Percentiles rank a stretch among this genome's conserved stretches.
Evolutionary conservation across 768 basidiomycete species (phyloP).

Genomic region (Sistotremastrum niveocremeum): DNA sequence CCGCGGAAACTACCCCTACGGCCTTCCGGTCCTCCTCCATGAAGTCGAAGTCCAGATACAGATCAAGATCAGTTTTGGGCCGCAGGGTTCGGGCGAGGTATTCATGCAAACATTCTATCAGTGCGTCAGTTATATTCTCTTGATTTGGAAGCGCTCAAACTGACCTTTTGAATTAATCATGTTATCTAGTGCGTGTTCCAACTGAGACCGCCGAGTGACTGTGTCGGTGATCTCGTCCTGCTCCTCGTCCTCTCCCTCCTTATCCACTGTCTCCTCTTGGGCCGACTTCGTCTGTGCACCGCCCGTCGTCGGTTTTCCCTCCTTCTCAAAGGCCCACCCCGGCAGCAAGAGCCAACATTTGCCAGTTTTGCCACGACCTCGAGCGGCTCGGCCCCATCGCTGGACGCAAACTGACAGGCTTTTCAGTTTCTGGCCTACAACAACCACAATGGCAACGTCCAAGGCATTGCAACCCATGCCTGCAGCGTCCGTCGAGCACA

Average conservation of each 20-base stretch:
- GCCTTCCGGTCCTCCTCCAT: not conserved
- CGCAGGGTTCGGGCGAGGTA: slow-evolving; percentile 4
- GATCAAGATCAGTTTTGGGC: slow-evolving; percentile 2
- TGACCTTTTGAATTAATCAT: slow-evolving; percentile 7
- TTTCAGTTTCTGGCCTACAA: no score
- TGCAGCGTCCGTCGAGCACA: slow-evolving; percentile 13
- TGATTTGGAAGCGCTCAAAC: not conserved
- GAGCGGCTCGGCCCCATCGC: slow-evolving; percentile 6
- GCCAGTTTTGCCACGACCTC: not conserved
- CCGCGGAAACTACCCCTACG: slow-evolving; percentile 1
- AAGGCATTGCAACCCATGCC: slow-evolving; percentile 13
- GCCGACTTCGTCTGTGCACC: not conserved
- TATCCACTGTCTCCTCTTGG: no score
- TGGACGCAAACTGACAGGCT: not conserved
- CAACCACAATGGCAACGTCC: no score
- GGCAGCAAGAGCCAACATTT: slow-evolving; percentile 7
- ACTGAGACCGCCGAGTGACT: not conserved
- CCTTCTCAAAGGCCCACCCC: slow-evolving; percentile 8
- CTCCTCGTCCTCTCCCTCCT: not conserved
- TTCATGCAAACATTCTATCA: slow-evolving; percentile 7
- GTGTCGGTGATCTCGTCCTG: slow-evolving; percentile 1
- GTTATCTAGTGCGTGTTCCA: slow-evolving; percentile 4
- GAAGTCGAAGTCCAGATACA: not conserved
- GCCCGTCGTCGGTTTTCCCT: not conserved
- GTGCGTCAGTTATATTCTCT: not conserved